Conservation (phyloP, 371 early-diverging fungal species). For the Rhizopus arrhizus region DNA sequence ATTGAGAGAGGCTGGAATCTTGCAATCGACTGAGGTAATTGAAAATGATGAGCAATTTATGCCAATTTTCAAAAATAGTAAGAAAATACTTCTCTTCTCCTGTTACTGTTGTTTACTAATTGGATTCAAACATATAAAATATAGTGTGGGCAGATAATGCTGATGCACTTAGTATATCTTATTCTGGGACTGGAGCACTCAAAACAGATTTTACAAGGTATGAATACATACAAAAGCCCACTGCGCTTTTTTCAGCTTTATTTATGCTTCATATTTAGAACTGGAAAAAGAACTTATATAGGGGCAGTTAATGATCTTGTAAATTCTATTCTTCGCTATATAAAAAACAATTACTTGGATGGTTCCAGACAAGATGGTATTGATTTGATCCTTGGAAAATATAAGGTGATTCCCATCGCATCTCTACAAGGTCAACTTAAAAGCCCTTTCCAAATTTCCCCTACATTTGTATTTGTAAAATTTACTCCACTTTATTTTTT, state of each 20-base stretch:
- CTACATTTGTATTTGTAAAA: slow-evolving; percentile 16
- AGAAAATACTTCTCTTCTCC: background rate
- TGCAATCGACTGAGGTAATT: slow-evolving; percentile 62
- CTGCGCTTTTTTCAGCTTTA: background rate
- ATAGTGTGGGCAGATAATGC: slow-evolving; percentile 98
- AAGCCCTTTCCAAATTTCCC: slow-evolving; percentile 33
- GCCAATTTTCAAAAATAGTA: slow-evolving; percentile 40
- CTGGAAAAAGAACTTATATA: slow-evolving; percentile 80
- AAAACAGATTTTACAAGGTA: slow-evolving; percentile 95
- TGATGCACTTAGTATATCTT: slow-evolving; percentile 90
- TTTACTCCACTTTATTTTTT: slow-evolving; percentile 30
- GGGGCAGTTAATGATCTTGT: slow-evolving; percentile 82
- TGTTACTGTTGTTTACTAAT: background rate
- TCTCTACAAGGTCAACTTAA: slow-evolving; percentile 6
- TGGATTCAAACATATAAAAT: slow-evolving; percentile 3
- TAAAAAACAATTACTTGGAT: slow-evolving; percentile 92
- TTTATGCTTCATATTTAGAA: slow-evolving; percentile 34
- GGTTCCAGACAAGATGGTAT: slow-evolving; percentile 87
- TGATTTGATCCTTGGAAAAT: slow-evolving; percentile 79
- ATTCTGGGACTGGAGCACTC: slow-evolving; percentile 97
- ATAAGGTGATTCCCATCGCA: slow-evolving; percentile 40
- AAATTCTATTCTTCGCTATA: slow-evolving; percentile 83
- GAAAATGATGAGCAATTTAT: slow-evolving; percentile 52
- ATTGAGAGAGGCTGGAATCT: slow-evolving; percentile 62
- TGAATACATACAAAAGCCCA: background rate